These are phyloP conservation scores for Klebsormidium nitens DNA, from an alignment of 139 green algal species.

Conservation along the genomic window DNA sequence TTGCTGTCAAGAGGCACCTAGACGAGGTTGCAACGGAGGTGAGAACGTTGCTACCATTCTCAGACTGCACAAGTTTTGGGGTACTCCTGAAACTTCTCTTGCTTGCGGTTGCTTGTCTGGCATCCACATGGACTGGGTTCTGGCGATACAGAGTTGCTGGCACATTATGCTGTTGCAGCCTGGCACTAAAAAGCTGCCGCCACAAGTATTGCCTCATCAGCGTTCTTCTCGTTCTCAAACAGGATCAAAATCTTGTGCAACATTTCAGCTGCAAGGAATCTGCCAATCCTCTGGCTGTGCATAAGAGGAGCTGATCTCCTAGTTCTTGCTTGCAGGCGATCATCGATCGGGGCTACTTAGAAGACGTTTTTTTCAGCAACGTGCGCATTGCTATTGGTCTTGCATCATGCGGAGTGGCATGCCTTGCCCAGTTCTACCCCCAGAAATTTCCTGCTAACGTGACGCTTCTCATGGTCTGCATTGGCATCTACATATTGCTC, in stretches of 20 bases:
- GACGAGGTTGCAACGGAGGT: conserved; percentile 26
- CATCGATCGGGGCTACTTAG: conserved; percentile 23
- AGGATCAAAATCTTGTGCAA: not conserved
- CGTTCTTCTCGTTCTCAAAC: not conserved
- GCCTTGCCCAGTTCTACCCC: conserved; percentile 39
- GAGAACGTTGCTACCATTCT: not conserved
- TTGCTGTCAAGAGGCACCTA: conserved; percentile 31
- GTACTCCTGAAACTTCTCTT: not conserved
- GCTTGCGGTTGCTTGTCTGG: not conserved
- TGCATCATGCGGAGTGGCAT: conserved; percentile 16
- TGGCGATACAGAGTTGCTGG: not conserved
- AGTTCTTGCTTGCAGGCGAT: conserved; percentile 20
- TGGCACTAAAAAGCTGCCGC: no score
- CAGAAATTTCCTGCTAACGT: conserved; percentile 39
- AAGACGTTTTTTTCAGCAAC: conserved; percentile 34
- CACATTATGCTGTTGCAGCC: no score
- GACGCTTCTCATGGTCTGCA: not conserved
- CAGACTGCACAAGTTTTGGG: not conserved
- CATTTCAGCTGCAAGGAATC: not conserved
- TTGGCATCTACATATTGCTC: conserved; percentile 33
- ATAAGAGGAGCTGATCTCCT: not conserved
- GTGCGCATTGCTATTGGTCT: conserved; percentile 27
- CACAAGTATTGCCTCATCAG: not conserved
- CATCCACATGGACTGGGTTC: not conserved
- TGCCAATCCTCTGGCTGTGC: no score